Evolutionary conservation across 768 basidiomycete genomes (phyloP).

Genomic region (Hydnomerulius pinastri): DNA sequence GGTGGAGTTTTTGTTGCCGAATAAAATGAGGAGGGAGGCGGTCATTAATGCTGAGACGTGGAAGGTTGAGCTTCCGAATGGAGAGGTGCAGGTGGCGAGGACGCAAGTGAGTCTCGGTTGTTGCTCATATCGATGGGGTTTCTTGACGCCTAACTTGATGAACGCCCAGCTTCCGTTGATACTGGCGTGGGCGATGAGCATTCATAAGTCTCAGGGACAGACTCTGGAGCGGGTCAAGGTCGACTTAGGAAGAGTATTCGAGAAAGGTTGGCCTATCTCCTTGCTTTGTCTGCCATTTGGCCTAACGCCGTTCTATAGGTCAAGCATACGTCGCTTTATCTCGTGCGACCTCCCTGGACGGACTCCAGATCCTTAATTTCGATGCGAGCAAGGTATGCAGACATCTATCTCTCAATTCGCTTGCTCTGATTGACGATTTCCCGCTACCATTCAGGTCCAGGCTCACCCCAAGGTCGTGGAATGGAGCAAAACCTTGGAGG

Average conservation of each 20-base stretch:
- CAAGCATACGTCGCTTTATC: slow-evolving; percentile 93
- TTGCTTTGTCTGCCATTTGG: not conserved
- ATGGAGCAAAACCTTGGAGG: slow-evolving; percentile 73
- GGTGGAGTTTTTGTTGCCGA: slow-evolving; percentile 74
- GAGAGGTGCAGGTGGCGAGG: slow-evolving; percentile 79
- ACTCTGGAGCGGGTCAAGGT: slow-evolving; percentile 94
- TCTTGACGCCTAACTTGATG: slow-evolving; percentile 7
- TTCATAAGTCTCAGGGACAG: slow-evolving; percentile 98
- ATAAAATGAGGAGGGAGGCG: slow-evolving; percentile 52
- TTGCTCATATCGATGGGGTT: not conserved
- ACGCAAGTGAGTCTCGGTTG: slow-evolving; percentile 59
- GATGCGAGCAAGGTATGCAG: slow-evolving; percentile 63
- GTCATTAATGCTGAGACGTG: slow-evolving; percentile 72
- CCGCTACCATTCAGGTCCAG: slow-evolving; percentile 48
- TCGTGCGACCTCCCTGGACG: slow-evolving; percentile 83
- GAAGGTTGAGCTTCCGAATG: slow-evolving; percentile 87
- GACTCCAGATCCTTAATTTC: slow-evolving; percentile 84
- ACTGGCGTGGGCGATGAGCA: slow-evolving; percentile 96
- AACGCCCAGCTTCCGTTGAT: slow-evolving; percentile 74
- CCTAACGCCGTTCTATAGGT: slow-evolving; percentile 43
- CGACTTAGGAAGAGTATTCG: slow-evolving; percentile 90
- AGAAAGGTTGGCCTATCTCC: slow-evolving; percentile 62
- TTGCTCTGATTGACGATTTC: slow-evolving; percentile 7
- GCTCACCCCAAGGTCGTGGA: slow-evolving; percentile 71
- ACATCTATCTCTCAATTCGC: no score